Evolutionary conservation across 2,329 filamentous ascomycete species (phyloP).

Genomic region (Rutstroemia sp.): DNA sequence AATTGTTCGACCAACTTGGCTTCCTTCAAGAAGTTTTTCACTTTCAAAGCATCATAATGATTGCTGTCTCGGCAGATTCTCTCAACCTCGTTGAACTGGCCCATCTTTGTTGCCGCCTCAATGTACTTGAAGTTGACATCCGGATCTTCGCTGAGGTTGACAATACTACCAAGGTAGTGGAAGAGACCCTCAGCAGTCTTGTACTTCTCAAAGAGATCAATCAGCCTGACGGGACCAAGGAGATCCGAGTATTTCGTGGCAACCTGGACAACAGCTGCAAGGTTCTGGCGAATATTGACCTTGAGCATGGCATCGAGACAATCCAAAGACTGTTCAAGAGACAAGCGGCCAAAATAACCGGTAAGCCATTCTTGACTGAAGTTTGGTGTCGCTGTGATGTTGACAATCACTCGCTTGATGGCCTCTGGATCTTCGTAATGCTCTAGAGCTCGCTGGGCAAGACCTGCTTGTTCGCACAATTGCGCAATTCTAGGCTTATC

Average conservation of each 20-base stretch:
- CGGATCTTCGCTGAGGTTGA: slow-evolving; percentile 90
- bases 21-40: slow-evolving; percentile 99
- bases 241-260: slow-evolving; percentile 98
- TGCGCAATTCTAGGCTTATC: slow-evolving; percentile 84
- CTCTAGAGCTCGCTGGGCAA: slow-evolving; percentile 81
- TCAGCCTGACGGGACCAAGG: slow-evolving; percentile 76
- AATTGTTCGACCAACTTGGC: slow-evolving; percentile 86
- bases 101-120: slow-evolving; percentile 89
- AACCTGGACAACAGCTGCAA: slow-evolving; percentile 90
- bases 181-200: slow-evolving; percentile 94
- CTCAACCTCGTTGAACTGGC: slow-evolving; percentile 92
- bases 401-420: slow-evolving; percentile 84
- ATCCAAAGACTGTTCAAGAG: slow-evolving; percentile 89
- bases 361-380: slow-evolving; percentile 88
- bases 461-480: slow-evolving; percentile 87
- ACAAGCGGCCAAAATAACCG: slow-evolving; percentile 87
- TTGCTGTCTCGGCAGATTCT: slow-evolving; percentile 91
- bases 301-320: slow-evolving; percentile 96
- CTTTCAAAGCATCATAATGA: slow-evolving; percentile 50
- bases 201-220: slow-evolving; percentile 95
- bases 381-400: slow-evolving; percentile 74
- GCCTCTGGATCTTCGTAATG: slow-evolving; percentile 86
- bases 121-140: slow-evolving; percentile 99
- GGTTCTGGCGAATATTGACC: slow-evolving; percentile 91
- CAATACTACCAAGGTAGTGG: slow-evolving; percentile 96